These are phyloP conservation scores for Lycium barbarum DNA, from an alignment of 257 asterid species.

Conservation along the genomic window DNA sequence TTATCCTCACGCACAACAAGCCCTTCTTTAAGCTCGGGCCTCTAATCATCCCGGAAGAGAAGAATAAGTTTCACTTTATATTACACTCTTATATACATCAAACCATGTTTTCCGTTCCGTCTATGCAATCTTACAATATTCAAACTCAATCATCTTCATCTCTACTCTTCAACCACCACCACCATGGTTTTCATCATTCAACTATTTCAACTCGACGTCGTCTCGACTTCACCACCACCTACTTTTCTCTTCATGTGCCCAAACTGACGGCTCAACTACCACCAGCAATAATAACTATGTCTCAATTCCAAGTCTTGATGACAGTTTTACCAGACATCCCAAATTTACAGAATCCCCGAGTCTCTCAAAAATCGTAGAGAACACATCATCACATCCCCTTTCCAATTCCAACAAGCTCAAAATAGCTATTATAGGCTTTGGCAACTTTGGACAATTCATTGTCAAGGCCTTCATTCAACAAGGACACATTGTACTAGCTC, in stretches of 20 bases:
- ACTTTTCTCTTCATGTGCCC: neutral
- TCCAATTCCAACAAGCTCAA: slow-evolving; percentile 59
- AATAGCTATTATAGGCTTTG: slow-evolving; percentile 76
- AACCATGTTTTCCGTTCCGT: neutral
- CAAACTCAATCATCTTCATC: neutral
- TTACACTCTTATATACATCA: neutral
- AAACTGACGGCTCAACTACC: neutral
- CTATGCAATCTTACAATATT: neutral
- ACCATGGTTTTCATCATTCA: neutral
- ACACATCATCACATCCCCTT: slow-evolving; percentile 41
- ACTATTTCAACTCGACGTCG: neutral
- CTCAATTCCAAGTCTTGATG: neutral
- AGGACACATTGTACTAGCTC: slow-evolving; percentile 67
- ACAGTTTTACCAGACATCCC: neutral
- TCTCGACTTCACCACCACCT: neutral
- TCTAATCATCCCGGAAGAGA: neutral
- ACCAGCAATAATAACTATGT: neutral
- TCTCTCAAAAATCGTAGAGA: slow-evolving; percentile 40
- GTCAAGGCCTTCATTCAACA: slow-evolving; percentile 69
- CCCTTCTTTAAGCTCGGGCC: too few species aligned
- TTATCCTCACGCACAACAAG: too few species aligned
- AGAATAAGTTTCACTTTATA: neutral
- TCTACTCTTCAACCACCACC: neutral
- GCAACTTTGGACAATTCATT: slow-evolving; percentile 79
- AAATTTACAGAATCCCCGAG: neutral